Conservation (phyloP, 192 early-diverging fungal genomes). For the Funneliformis mosseae region DNA sequence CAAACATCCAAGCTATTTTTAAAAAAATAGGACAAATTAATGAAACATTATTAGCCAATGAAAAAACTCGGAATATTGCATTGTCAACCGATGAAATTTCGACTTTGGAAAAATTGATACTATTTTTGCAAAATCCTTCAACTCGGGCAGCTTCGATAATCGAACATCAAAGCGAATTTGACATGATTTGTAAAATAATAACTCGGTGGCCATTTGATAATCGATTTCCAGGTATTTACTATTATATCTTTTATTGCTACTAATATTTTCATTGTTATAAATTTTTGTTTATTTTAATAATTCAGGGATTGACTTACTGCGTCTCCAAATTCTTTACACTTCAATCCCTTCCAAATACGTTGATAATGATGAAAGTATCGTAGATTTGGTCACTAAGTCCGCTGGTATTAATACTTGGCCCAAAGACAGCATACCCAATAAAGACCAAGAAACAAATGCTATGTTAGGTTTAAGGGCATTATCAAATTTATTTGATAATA, state of each 20-base stretch:
- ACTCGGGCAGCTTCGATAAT: background rate
- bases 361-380: background rate
- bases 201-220: slow-evolving; percentile 68
- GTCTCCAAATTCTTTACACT: slow-evolving; percentile 64
- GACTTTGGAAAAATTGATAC: slow-evolving; percentile 41
- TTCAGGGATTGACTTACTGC: slow-evolving; percentile 78
- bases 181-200: slow-evolving; percentile 54
- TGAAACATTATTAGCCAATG: slow-evolving; percentile 43
- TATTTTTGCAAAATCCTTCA: slow-evolving; percentile 45
- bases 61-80: background rate
- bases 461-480: slow-evolving; percentile 25
- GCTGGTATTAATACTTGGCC: background rate
- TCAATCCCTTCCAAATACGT: slow-evolving; percentile 43
- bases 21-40: slow-evolving; percentile 79
- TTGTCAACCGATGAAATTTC: slow-evolving; percentile 33
- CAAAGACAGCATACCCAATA: background rate
- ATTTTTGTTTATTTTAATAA: slow-evolving; percentile 18
- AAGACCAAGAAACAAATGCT: slow-evolving; percentile 30
- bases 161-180: slow-evolving; percentile 39
- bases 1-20: slow-evolving; percentile 70
- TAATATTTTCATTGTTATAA: background rate
- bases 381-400: background rate
- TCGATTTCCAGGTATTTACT: slow-evolving; percentile 66
- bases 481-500: slow-evolving; percentile 20
- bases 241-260: too few species aligned